A percentile compares a stretch with the other conserved stretches of the same genome.
These are phyloP conservation scores for Sisymbrium altissimum DNA, from an alignment of 345 rosid species.

Conservation along the genomic window DNA sequence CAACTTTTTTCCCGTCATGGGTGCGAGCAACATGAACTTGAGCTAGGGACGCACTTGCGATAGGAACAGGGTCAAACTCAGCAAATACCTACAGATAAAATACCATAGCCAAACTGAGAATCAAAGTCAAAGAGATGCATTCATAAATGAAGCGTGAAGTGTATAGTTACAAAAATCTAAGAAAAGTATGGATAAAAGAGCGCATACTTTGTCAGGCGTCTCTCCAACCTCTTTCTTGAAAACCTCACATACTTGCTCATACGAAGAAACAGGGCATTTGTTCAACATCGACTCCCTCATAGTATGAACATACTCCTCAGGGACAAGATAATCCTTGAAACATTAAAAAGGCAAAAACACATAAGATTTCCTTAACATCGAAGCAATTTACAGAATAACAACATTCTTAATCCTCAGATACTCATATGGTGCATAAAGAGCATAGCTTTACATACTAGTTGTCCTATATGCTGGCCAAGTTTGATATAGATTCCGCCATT, in stretches of 20 bases:
- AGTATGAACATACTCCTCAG: constrained; percentile 72
- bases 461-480: constrained; percentile 95
- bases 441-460: constrained; percentile 53
- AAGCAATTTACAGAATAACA: background rate
- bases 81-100: constrained; percentile 51
- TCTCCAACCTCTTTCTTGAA: constrained; percentile 87
- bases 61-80: constrained; percentile 85
- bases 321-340: constrained; percentile 80
- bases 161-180: background rate
- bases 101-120: background rate
- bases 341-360: background rate
- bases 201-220: constrained; percentile 68
- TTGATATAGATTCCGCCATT: constrained; percentile 95
- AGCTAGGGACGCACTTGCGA: constrained; percentile 98
- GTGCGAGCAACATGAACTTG: constrained; percentile 96
- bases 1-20: constrained; percentile 71
- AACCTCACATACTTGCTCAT: constrained; percentile 89
- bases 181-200: background rate
- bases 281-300: constrained; percentile 95
- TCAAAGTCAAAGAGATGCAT: background rate
- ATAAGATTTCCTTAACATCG: background rate
- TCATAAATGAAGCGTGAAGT: background rate
- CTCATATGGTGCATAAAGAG: constrained; percentile 3
- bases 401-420: background rate
- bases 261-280: constrained; percentile 88